Base-by-base conservation (phyloP, 805 yeast genomes). In the Monosporozyma yasuniensis region DNA sequence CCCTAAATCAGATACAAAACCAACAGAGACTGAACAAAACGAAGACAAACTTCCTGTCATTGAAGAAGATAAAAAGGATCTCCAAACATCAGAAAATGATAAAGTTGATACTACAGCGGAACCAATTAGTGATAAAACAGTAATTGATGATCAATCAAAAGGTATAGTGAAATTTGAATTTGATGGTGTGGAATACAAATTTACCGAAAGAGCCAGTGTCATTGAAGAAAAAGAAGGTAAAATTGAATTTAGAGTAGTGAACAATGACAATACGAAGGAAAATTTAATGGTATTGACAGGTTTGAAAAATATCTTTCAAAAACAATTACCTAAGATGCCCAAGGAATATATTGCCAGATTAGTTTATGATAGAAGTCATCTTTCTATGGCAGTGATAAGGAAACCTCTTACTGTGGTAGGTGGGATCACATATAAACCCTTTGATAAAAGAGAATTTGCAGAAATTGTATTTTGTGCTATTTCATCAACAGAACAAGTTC, bases 401-500 rank as follows among this genome's bases (percentile, higher is more conserved):
- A 89, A 87, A 58, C 96, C 96, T 8, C 71, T 91, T 58, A 87
- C 95, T 0, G 99, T 93, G 16, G 97, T 91, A 7, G 99, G 99
- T 41, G 99, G 99, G 2, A 90, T 93, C 46, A 93, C 99, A 0
- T 90, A 87, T 64, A 76, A 96, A 53, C 99, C 99, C 2, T 93
- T 93, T 67, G 87, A 88, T 61, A 79, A 80, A 48, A 77, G 96
- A 52, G 84, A 80, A 61, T 93, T 93, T 75, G 99, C 99, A 1
- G 99, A 93, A 67, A 93, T 93, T 71, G 99, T 93, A 23, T 93
- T 93, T 61, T 93, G 97, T 77, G 99, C 99, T 25, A 93, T 93
- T 52, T 84, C 95, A 42, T 87, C 96, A 2, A 87, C 97, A 0
- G 99, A 93, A 64, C 99, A 93, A 71, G 99, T 93, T 18, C 73